Evolutionary conservation across 106 monocot species (phyloP).

Genomic region (Amphibolis antarctica): DNA sequence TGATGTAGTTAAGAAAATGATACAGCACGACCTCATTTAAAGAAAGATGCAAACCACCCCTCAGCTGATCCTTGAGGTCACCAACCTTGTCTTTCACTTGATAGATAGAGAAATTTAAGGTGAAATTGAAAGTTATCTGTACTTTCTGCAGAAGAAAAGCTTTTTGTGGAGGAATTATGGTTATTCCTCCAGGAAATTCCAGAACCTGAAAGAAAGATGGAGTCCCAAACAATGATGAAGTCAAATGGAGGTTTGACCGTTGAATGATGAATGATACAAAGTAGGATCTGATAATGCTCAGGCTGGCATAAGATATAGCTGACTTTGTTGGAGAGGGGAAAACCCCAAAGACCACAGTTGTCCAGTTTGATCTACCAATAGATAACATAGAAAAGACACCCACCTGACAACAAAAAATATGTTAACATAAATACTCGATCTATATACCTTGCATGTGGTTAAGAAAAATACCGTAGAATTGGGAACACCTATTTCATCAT

Average conservation of each 20-base stretch:
- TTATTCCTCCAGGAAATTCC: slow-evolving; percentile 85
- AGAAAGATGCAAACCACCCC: slow-evolving; percentile 60
- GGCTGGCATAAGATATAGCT: slow-evolving; percentile 43
- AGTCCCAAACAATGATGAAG: slow-evolving; percentile 67
- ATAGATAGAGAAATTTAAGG: slow-evolving; percentile 68
- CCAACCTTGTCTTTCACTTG: slow-evolving; percentile 57
- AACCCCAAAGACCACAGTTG: slow-evolving; percentile 75
- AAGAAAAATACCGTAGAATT: slow-evolving; percentile 43
- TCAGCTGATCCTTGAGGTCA: slow-evolving; percentile 78
- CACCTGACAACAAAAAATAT: slow-evolving; percentile 31
- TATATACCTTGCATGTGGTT: neutral
- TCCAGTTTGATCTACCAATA: slow-evolving; percentile 47
- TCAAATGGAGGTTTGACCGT: slow-evolving; percentile 56
- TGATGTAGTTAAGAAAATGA: neutral
- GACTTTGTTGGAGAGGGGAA: slow-evolving; percentile 62
- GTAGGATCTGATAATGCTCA: slow-evolving; percentile 63
- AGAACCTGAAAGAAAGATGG: slow-evolving; percentile 72
- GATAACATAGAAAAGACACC: slow-evolving; percentile 36
- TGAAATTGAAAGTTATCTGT: slow-evolving; percentile 70
- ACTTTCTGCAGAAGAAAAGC: slow-evolving; percentile 77
- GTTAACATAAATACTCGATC: slow-evolving; percentile 5
- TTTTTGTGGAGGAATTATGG: slow-evolving; percentile 65
- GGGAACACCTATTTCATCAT: slow-evolving; percentile 68
- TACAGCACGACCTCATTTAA: slow-evolving; percentile 45
- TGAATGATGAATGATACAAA: slow-evolving; percentile 48